Conservation (phyloP, 805 yeast genomes). For the Blastobotrys muscicola region DNA sequence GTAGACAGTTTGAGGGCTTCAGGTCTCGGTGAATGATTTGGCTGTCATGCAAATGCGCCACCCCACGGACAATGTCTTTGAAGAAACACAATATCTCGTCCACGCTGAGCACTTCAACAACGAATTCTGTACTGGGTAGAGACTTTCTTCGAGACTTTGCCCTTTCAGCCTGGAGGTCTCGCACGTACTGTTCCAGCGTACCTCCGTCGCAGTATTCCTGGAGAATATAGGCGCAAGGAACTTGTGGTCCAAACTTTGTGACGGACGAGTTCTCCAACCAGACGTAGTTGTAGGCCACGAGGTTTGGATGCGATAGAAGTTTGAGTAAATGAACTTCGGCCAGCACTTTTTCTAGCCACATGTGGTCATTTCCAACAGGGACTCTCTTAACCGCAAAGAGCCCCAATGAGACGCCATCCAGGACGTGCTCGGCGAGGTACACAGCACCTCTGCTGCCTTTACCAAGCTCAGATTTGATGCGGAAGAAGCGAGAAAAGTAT, state of each 20-base stretch:
- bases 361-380: constrained; percentile 67
- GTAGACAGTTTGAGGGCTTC: constrained; percentile 79
- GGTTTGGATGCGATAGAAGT: constrained; percentile 43
- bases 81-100: constrained; percentile 62
- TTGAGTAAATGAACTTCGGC: constrained; percentile 67
- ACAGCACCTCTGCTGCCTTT: constrained; percentile 83
- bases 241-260: constrained; percentile 44
- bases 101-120: constrained; percentile 30
- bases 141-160: background rate
- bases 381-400: constrained; percentile 78
- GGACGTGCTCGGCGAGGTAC: constrained; percentile 70
- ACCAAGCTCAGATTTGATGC: constrained; percentile 52
- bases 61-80: constrained; percentile 59
- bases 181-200: constrained; percentile 60
- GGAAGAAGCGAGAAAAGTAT: constrained; percentile 61
- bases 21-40: constrained; percentile 83
- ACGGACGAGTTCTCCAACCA: constrained; percentile 68
- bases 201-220: constrained; percentile 90
- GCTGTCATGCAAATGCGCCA: constrained; percentile 57
- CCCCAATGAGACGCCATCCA: constrained; percentile 65
- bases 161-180: constrained; percentile 1
- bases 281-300: constrained; percentile 81
- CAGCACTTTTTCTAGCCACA: constrained; percentile 59
- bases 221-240: constrained; percentile 70
- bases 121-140: background rate